Evolutionary conservation across 352 stramenopile species (phyloP).

Genomic region (Globisporangium echinulatum): DNA sequence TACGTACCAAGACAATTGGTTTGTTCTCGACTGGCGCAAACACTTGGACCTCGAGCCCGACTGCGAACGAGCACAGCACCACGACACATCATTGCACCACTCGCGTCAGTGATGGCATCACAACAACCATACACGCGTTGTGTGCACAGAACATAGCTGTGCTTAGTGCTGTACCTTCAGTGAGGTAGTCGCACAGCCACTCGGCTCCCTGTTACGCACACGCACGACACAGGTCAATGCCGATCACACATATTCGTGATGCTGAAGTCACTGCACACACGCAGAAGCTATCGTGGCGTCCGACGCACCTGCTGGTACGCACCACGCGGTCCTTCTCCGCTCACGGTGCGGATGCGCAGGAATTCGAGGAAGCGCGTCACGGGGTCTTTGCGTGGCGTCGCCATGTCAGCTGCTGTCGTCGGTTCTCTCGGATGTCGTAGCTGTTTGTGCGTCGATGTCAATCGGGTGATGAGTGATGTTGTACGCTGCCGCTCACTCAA

Average conservation of each 20-base stretch:
- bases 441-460: not conserved
- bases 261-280: no score
- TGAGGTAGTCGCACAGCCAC: conserved; percentile 55
- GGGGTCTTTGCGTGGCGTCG: conserved; percentile 21
- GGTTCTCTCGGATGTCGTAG: not conserved
- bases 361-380: conserved; percentile 69
- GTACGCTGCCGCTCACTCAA: not conserved
- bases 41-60: conserved; percentile 40
- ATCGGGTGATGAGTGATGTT: no score
- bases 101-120: not conserved
- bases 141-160: not conserved
- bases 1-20: conserved; percentile 85
- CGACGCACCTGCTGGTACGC: conserved; percentile 46
- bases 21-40: conserved; percentile 63
- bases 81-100: not conserved
- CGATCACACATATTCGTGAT: no score
- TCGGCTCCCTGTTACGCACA: conserved; percentile 24
- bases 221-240: not conserved
- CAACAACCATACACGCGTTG: not conserved
- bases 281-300: not conserved
- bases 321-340: conserved; percentile 56
- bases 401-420: not conserved
- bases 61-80: conserved; percentile 11
- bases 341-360: conserved; percentile 72
- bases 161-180: conserved; percentile 25